These are phyloP conservation scores for Calonectria multiphialidica DNA, from an alignment of 2,329 filamentous ascomycete genomes.

Conservation along the genomic window DNA sequence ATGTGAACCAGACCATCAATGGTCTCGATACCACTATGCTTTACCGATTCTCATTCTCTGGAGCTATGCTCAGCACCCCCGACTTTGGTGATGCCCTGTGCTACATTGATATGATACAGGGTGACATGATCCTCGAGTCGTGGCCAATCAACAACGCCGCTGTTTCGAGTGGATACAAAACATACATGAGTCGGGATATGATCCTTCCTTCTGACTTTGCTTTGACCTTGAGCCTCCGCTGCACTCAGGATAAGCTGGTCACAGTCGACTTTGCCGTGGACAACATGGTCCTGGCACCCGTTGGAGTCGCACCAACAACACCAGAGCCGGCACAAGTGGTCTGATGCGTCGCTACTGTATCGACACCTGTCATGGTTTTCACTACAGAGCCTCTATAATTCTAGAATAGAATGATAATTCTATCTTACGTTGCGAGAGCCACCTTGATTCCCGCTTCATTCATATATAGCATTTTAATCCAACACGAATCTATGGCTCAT, in stretches of 20 bases:
- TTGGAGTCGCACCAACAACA: background rate
- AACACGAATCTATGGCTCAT: background rate
- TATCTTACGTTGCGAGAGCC: no score
- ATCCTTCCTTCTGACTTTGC: background rate
- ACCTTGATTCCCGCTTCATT: background rate
- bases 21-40: slow-evolving; percentile 7
- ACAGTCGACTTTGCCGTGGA: slow-evolving; percentile 20
- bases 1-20: slow-evolving; percentile 23
- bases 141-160: background rate
- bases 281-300: background rate
- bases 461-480: background rate
- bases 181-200: background rate
- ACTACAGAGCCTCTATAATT: background rate
- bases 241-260: background rate
- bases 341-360: background rate
- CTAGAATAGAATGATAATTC: background rate
- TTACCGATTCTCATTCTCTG: slow-evolving; percentile 7
- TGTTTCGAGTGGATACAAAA: background rate
- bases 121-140: background rate
- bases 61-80: background rate
- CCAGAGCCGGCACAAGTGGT: background rate
- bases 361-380: background rate
- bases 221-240: slow-evolving; percentile 20
- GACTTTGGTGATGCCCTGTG: background rate
- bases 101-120: background rate